Percentiles rank a stretch among this genome's conserved stretches.
Evolutionary conservation across 352 stramenopile species (phyloP).

Genomic region (Achlya hypogyna): DNA sequence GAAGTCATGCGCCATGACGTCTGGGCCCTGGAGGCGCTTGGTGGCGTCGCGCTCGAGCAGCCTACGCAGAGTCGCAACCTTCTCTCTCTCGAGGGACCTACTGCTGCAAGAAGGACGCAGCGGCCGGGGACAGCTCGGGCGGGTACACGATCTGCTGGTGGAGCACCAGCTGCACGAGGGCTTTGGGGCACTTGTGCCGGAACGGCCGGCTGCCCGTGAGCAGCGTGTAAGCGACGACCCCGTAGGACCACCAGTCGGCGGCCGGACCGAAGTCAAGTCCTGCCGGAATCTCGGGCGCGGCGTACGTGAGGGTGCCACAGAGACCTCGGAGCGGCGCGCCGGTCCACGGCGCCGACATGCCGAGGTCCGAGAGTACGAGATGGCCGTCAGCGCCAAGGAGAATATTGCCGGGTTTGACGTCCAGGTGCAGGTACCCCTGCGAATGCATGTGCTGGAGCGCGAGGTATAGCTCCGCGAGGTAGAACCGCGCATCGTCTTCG

Average conservation of each 20-base stretch:
- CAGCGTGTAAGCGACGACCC: conserved; percentile 75
- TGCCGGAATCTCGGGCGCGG: conserved; percentile 80
- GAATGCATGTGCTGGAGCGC: conserved; percentile 84
- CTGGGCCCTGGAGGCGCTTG: conserved; percentile 63
- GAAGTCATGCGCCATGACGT: background rate
- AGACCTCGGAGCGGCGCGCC: conserved; percentile 74
- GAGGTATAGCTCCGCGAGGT: conserved; percentile 66
- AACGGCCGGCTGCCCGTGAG: conserved; percentile 73
- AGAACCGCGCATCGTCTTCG: conserved; percentile 74
- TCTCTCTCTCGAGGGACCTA: background rate
- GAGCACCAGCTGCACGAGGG: conserved; percentile 74
- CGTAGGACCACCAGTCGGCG: conserved; percentile 90
- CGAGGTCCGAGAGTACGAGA: conserved; percentile 86
- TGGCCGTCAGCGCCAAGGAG: conserved; percentile 77
- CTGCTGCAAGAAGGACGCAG: background rate
- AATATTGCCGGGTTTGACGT: conserved; percentile 92
- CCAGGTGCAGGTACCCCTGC: conserved; percentile 87
- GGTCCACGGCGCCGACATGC: conserved; percentile 76
- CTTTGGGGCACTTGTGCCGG: conserved; percentile 66
- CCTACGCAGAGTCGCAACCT: conserved; percentile 27
- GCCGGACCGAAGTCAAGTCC: conserved; percentile 71
- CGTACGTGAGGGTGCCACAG: conserved; percentile 82
- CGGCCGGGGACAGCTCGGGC: background rate
- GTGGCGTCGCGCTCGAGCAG: conserved; percentile 94
- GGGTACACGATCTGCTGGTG: conserved; percentile 49